Conservation (phyloP, 129 eudicot genomes). For the Flaveria sonorensis region DNA sequence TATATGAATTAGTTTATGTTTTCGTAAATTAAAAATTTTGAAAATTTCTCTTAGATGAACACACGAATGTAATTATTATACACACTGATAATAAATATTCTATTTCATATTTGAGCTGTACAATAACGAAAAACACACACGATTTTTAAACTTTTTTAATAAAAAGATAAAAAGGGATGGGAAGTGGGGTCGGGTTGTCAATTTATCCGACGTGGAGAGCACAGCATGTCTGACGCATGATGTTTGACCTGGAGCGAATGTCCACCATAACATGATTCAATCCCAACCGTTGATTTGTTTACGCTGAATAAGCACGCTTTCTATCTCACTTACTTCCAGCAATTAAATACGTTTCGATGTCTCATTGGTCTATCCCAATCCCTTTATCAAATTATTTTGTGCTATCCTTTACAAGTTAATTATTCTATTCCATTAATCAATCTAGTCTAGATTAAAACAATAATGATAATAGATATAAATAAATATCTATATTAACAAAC, state of each 20-base stretch:
- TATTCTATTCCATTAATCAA: neutral
- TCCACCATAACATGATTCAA: slow-evolving; percentile 5
- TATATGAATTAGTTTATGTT: no score
- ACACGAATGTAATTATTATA: no score
- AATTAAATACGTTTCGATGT: slow-evolving; percentile 23
- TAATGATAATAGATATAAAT: neutral
- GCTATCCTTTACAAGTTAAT: neutral
- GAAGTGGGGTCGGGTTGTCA: slow-evolving; percentile 13
- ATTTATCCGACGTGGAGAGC: slow-evolving; percentile 51
- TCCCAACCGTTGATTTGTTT: slow-evolving; percentile 32
- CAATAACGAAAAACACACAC: no score
- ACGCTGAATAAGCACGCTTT: slow-evolving; percentile 31
- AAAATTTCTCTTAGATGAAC: no score
- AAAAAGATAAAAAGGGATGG: neutral
- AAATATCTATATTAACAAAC: no score
- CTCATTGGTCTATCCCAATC: neutral
- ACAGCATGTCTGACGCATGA: slow-evolving; percentile 40
- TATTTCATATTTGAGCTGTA: no score
- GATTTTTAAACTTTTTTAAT: no score
- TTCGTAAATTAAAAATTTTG: no score
- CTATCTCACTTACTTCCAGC: slow-evolving; percentile 9
- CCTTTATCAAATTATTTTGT: neutral
- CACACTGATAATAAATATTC: no score
- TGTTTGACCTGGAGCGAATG: slow-evolving; percentile 29
- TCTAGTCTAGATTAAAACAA: neutral